Evolutionary conservation across 1,139 yeast species (phyloP).

Genomic region (Eremothecium sinecaudum): DNA sequence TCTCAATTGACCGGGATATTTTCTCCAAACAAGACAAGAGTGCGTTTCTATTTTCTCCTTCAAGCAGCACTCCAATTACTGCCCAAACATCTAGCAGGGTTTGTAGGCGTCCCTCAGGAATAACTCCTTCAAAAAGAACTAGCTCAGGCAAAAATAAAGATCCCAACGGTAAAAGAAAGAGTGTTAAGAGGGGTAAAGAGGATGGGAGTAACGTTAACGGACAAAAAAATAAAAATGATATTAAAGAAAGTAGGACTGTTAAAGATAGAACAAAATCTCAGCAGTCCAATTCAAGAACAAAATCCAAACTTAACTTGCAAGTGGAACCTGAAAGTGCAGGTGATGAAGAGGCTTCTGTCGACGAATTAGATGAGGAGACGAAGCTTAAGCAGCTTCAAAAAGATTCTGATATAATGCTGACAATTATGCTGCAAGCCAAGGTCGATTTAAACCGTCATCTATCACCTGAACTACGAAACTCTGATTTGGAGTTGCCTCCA

Average conservation of each 20-base stretch:
- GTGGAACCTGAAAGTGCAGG: background rate
- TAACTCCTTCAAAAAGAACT: constrained; percentile 1
- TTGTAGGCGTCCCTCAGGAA: background rate
- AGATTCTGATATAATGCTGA: constrained; percentile 4
- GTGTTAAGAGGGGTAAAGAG: no score
- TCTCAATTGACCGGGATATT: constrained; percentile 1
- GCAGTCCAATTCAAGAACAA: background rate
- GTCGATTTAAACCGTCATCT: constrained; percentile 4
- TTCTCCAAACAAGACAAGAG: constrained; percentile 1
- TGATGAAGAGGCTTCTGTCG: background rate
- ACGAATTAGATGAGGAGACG: background rate
- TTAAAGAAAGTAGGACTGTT: background rate
- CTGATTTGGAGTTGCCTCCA: constrained; percentile 11
- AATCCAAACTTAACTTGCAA: background rate
- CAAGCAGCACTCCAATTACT: background rate
- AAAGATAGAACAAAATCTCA: constrained; percentile 1
- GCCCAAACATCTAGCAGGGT: background rate
- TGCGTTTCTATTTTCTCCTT: constrained; percentile 1
- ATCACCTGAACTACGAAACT: constrained; percentile 2
- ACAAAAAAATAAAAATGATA: background rate
- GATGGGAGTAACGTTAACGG: background rate
- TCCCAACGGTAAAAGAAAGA: no score
- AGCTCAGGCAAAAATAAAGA: background rate
- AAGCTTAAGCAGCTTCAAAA: background rate
- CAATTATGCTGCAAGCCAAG: constrained; percentile 4